Evolutionary conservation across 2,329 filamentous ascomycete genomes (phyloP).

Genomic region (Talaromyces sp.): DNA sequence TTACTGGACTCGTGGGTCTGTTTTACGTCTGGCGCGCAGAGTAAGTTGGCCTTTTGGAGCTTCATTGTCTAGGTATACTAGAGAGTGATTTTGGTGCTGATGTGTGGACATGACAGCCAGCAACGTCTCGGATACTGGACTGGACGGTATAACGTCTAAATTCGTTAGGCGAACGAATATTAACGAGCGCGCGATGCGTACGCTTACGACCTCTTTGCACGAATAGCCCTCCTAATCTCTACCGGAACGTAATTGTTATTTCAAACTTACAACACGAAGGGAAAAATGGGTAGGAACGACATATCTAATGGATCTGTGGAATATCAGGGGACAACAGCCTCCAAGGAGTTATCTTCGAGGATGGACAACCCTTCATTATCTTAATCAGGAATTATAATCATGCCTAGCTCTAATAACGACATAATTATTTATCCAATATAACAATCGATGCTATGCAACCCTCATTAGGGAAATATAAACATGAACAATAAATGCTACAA

Average conservation of each 20-base stretch:
- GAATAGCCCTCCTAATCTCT: neutral
- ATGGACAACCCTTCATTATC: neutral
- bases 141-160: neutral
- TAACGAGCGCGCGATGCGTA: neutral
- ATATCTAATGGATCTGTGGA: neutral
- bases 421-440: neutral
- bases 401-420: neutral
- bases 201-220: neutral
- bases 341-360: neutral
- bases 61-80: neutral
- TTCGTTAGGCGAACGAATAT: neutral
- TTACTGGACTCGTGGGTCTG: constrained; percentile 3
- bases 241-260: neutral
- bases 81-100: neutral
- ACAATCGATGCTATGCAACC: no score
- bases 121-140: neutral
- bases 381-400: neutral
- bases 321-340: neutral
- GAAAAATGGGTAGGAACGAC: neutral
- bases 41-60: constrained; percentile 3
- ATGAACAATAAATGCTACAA: no score
- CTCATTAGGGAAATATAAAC: no score
- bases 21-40: constrained; percentile 9
- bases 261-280: neutral
- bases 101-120: neutral